These are phyloP conservation scores for Candida verbasci DNA, from an alignment of 805 yeast species.

Conservation along the genomic window DNA sequence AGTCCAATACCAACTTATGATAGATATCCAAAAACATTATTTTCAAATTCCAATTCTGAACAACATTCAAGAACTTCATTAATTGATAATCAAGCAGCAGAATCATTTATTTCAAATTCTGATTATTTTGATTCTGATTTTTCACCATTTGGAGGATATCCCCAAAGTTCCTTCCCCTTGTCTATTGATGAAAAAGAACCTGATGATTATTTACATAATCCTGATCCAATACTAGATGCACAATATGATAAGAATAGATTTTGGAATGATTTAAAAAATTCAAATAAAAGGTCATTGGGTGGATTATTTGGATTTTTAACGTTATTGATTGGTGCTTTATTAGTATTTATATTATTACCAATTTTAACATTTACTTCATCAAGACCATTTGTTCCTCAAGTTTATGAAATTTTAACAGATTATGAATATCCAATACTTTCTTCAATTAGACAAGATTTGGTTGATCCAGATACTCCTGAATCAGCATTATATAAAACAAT, in stretches of 20 bases:
- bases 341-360: slow-evolving; percentile 73
- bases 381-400: slow-evolving; percentile 13
- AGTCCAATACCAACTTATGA: slow-evolving; percentile 1
- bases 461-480: slow-evolving; percentile 71
- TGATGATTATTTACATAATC: slow-evolving; percentile 93
- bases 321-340: slow-evolving; percentile 56
- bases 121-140: slow-evolving; percentile 37
- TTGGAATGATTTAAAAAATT: slow-evolving; percentile 54
- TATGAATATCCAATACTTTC: slow-evolving; percentile 54
- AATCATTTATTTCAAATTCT: too few relatives aligned
- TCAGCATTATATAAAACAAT: slow-evolving; percentile 47
- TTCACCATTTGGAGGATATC: slow-evolving; percentile 95
- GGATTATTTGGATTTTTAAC: slow-evolving; percentile 57
- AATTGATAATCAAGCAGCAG: slow-evolving; percentile 1
- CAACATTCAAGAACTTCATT: slow-evolving; percentile 4
- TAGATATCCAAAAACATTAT: slow-evolving; percentile 1
- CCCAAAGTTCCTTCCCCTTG: slow-evolving; percentile 86
- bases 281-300: slow-evolving; percentile 58
- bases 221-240: slow-evolving; percentile 92
- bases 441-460: slow-evolving; percentile 54
- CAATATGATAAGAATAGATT: slow-evolving; percentile 71
- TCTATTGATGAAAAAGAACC: slow-evolving; percentile 90
- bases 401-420: slow-evolving; percentile 32
- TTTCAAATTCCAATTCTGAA: neutral
- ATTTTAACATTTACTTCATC: slow-evolving; percentile 70